Base-by-base conservation (phyloP, 2,329 filamentous ascomycete genomes). In the Helicocarpus griseus region DNA sequence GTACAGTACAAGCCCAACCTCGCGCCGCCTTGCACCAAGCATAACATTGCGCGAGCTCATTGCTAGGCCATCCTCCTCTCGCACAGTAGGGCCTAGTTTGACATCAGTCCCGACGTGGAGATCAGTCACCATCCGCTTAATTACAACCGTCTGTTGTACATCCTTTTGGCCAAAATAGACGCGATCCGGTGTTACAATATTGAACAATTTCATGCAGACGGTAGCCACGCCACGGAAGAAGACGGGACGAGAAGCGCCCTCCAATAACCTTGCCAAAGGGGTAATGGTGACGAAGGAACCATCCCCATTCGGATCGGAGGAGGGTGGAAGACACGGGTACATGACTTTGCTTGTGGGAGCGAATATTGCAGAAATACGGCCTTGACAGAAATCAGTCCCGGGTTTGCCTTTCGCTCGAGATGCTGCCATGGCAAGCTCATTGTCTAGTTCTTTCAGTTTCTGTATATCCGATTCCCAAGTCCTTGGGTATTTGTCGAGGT, bases 91-190 rank as follows among this genome's bases (percentile, higher is more conserved):
- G 5, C 84, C 81, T 50, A 97, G 77, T 29, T 83, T 77, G 7
- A 97, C 81, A 21, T 86, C 74, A 3, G 82, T 86, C 36, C 87
- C 81, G 38, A 97, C 69, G 65, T 89, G 82, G 58, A 98, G 90
- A 68, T 98, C 93, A 58, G 82, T 78, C 29, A 96, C 86, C 80
- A 98, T 83, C 41, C 86, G 82, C 62, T 81, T 83, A 62, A 98
- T 87, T 9, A 98, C 80, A 17, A 95, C 87, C 0, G 89, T 95
- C 71, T 98, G 93, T 74, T 98, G 93, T 19, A 96, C 82, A 67
- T 98, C 93, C 72, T 98, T 98, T 69, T 97, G 93, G 3, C 93
- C 93, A 73, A 98, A 96, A 71, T 95, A 93, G 4, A 89, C 87
- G 41, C 79, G 79, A 52, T 90, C 85, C 3, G 88, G 85, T 57